Evolutionary conservation across 2,329 filamentous ascomycete species (phyloP).

Genomic region (Trichophyton mentagrophytes): DNA sequence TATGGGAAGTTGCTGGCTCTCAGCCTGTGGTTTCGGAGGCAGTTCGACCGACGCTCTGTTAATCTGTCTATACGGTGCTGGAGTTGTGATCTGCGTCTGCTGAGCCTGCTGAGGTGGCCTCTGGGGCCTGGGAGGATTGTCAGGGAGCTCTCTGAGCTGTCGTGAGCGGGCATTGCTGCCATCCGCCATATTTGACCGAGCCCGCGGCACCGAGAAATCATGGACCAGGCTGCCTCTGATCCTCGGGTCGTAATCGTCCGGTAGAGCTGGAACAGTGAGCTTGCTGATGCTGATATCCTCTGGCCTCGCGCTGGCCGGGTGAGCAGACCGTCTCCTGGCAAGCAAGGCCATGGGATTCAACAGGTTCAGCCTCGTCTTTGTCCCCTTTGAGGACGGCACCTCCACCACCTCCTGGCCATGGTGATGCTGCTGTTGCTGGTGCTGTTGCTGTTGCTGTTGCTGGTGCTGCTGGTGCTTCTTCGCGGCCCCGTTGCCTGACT

Average conservation of each 20-base stretch:
- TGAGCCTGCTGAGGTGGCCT: neutral
- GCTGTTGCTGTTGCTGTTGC: too few species aligned
- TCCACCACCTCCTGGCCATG: neutral
- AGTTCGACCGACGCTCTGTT: neutral
- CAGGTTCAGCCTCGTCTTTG: slow-evolving; percentile 42
- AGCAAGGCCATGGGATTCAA: slow-evolving; percentile 50
- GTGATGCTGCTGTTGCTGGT: too few species aligned
- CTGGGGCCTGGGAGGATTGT: neutral
- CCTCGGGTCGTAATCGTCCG: slow-evolving; percentile 50
- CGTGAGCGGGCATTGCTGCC: slow-evolving; percentile 13
- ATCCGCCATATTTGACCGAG: slow-evolving; percentile 20
- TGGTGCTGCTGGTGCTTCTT: neutral
- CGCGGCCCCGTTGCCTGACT: slow-evolving; percentile 12
- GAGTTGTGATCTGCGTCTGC: neutral
- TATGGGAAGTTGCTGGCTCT: neutral
- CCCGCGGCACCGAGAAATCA: slow-evolving; percentile 50
- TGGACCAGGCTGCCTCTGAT: slow-evolving; percentile 52
- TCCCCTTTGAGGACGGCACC: slow-evolving; percentile 8
- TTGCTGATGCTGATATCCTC: slow-evolving; percentile 41
- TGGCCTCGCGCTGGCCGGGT: slow-evolving; percentile 34
- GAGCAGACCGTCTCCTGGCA: slow-evolving; percentile 44
- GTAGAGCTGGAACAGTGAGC: slow-evolving; percentile 39
- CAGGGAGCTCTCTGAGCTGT: slow-evolving; percentile 18
- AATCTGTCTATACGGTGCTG: neutral
- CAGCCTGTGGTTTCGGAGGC: neutral